Percentiles rank a stretch among this genome's conserved stretches.
phyloP scores from a whole-genome alignment of 352 stramenopile genomes.

The Pythium biforme region DNA sequence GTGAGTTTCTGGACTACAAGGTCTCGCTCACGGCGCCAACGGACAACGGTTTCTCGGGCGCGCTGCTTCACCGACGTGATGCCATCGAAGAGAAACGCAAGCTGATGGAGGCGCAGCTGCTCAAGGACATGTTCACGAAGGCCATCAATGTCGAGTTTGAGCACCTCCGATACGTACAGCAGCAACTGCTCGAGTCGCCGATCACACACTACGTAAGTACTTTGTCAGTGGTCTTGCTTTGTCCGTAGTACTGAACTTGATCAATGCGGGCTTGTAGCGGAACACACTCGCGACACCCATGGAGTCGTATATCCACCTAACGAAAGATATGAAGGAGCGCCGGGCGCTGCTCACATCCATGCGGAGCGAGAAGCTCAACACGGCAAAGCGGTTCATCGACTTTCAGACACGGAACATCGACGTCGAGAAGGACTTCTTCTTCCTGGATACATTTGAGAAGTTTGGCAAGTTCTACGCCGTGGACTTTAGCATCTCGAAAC shows the following conservation, averaged over 20 bases:
- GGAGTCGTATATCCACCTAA: constrained; percentile 58
- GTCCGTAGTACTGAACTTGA: not conserved
- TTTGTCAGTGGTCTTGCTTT: not conserved
- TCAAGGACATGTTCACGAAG: constrained; percentile 35
- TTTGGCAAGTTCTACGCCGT: constrained; percentile 73
- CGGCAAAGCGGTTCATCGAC: constrained; percentile 40
- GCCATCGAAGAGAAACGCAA: constrained; percentile 30
- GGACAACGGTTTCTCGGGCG: not conserved
- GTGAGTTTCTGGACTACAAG: constrained; percentile 54
- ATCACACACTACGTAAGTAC: constrained; percentile 51
- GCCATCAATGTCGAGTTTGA: constrained; percentile 37
- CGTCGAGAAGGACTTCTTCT: constrained; percentile 54
- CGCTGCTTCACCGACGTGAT: constrained; percentile 8
- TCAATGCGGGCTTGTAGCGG: constrained; percentile 27
- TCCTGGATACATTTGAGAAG: constrained; percentile 61
- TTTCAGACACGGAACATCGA: constrained; percentile 52
- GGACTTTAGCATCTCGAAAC: constrained; percentile 59
- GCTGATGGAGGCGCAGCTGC: constrained; percentile 29
- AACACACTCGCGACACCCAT: constrained; percentile 66
- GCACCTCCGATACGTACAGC: constrained; percentile 38
- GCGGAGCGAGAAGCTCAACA: constrained; percentile 48
- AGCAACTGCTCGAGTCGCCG: constrained; percentile 42
- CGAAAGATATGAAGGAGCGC: constrained; percentile 35
- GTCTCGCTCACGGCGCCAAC: constrained; percentile 12
- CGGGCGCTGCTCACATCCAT: constrained; percentile 39